Base-by-base conservation (phyloP, 2,329 filamentous ascomycete genomes). In the Fusarium pseudoanthophilum region DNA sequence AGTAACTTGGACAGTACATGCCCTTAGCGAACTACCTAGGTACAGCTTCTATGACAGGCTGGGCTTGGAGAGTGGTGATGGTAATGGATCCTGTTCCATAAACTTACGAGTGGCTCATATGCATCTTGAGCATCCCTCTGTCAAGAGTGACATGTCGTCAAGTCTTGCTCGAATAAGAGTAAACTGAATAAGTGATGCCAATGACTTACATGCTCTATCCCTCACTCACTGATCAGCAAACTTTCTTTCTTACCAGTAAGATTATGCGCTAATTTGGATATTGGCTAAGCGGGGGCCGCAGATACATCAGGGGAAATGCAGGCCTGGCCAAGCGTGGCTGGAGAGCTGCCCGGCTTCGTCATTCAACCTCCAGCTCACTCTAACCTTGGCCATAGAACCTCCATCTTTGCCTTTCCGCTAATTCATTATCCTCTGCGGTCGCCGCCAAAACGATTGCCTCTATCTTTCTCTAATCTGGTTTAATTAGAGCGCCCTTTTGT, bases 221-320 rank as follows among this genome's bases (percentile, higher is more conserved):
- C 24, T 48, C 39, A 37, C 26, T n/a, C 15, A 48, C 26, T 45
- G 43, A 53, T 67, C 18, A 40, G 34, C 64, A 60, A 48, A 37
- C 34, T 36, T 39, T n/a, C 34, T 36, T 39, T n/a, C 36, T 57
- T 39, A 21, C 42, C 43, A 53, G 40, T 61, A 52, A 72, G 59
- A 71, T 59, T 77, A 77, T 78, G 75, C 72, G 59, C 73, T 76
- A 75, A 77, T 68, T 69, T 67, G 67, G 36, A 76, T 77, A 78
- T 77, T 64, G 51, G 60, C 60, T 67, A 76, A 78, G 74, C 75
- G 75, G 77, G 75, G 77, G 57, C 60, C 60, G 56, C 64, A 52
- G 53, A 49, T 34, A 65, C 69, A 71, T 64, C 77, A 76, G 77
- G 77, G 77, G 77, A 75, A 77, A 55, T 71, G 66, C 68, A 60